phyloP scores from a whole-genome alignment of 768 basidiomycete genomes.

The Lyophyllum semitale region DNA sequence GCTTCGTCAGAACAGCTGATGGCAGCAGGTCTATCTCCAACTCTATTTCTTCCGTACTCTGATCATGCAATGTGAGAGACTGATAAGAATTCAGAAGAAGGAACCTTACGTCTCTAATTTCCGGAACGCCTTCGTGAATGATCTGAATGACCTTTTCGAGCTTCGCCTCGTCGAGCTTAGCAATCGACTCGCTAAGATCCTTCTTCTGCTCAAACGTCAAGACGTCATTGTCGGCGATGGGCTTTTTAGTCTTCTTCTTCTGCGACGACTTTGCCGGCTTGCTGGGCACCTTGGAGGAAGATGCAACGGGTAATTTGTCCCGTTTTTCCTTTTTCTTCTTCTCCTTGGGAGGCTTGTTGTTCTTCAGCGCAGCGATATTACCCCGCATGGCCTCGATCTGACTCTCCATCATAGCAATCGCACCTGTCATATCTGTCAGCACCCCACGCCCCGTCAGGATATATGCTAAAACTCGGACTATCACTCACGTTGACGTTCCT shows the following conservation, averaged over 20 bases:
- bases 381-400: slow-evolving; percentile 80
- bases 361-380: slow-evolving; percentile 66
- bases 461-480: slow-evolving; percentile 5
- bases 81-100: slow-evolving; percentile 5
- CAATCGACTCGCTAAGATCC: slow-evolving; percentile 94
- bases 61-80: slow-evolving; percentile 19
- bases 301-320: slow-evolving; percentile 54
- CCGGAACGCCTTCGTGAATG: slow-evolving; percentile 92
- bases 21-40: slow-evolving; percentile 95
- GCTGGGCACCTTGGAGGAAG: slow-evolving; percentile 62
- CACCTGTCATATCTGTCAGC: slow-evolving; percentile 45
- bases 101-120: slow-evolving; percentile 83
- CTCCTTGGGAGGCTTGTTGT: slow-evolving; percentile 52
- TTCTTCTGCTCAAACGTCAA: slow-evolving; percentile 98
- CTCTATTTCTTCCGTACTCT: slow-evolving; percentile 98
- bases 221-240: slow-evolving; percentile 73
- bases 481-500: slow-evolving; percentile 69
- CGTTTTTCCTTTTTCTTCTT: slow-evolving; percentile 75
- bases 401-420: slow-evolving; percentile 76
- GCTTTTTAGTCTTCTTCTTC: slow-evolving; percentile 71
- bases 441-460: slow-evolving; percentile 7
- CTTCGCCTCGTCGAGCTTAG: slow-evolving; percentile 77
- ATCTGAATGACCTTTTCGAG: slow-evolving; percentile 92
- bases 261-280: slow-evolving; percentile 48
- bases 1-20: slow-evolving; percentile 80